A percentile compares a stretch with the other conserved stretches of the same genome.
Conservation (phyloP, 228 moss, liverwort and hornwort genomes). For the Sphagnum magellanicum region DNA sequence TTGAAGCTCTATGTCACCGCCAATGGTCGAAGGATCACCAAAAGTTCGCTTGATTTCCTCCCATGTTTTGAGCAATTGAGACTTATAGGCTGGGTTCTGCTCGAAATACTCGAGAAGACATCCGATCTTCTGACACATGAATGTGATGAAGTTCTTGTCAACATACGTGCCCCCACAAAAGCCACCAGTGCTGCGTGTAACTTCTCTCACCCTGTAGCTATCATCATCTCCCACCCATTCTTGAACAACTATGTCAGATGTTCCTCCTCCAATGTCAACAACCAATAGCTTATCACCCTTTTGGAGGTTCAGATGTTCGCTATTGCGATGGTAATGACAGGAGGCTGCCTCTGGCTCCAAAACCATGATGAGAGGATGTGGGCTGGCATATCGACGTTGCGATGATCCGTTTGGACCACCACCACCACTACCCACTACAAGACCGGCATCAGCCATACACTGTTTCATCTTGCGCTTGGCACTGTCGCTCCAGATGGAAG, state of each 20-base stretch:
- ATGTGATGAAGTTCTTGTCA: not conserved
- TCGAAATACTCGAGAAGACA: not conserved
- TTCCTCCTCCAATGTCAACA: constrained; percentile 6
- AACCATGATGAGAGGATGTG: constrained; percentile 34
- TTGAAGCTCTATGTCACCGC: constrained; percentile 11
- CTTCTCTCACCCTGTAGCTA: not conserved
- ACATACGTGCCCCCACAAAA: constrained; percentile 3
- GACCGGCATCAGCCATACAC: constrained; percentile 36
- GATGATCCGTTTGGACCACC: constrained; percentile 1
- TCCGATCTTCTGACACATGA: constrained; percentile 1
- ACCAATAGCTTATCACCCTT: not conserved
- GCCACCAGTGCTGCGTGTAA: constrained; percentile 2
- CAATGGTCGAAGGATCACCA: not conserved
- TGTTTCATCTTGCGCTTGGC: constrained; percentile 45
- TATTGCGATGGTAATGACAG: constrained; percentile 25
- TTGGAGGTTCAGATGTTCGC: not conserved
- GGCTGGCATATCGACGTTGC: constrained; percentile 10
- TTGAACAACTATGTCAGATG: constrained; percentile 2
- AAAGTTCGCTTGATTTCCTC: constrained; percentile 1
- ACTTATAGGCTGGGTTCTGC: not conserved
- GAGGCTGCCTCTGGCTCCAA: constrained; percentile 57
- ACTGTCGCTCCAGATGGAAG: constrained; percentile 56
- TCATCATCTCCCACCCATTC: not conserved
- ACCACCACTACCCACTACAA: constrained; percentile 8
- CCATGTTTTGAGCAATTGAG: not conserved